Base-by-base conservation (phyloP, 305 asterid genomes). In the Fraxinus albicans region DNA sequence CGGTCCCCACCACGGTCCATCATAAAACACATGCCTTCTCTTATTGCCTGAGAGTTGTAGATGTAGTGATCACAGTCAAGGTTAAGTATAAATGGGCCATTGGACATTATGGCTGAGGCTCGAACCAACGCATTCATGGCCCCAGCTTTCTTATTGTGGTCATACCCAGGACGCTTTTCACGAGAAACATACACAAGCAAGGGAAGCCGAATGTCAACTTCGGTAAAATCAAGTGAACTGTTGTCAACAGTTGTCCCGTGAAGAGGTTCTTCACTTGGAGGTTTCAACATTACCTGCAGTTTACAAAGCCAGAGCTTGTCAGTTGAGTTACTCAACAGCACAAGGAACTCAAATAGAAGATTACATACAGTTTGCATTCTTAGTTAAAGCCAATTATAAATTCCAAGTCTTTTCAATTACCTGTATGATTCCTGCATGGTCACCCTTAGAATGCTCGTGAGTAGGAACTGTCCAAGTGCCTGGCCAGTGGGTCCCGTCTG, bases 1-100 rank as follows among this genome's bases (percentile, higher is more conserved):
- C 97, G 93, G 86, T 95, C 98, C n/a, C 98, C 98, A 50, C 98
- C 98, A 0, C 98, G 95, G 80, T 95, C 98, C 98, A 95, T 93
- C 98, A 95, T 93, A 88, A 93, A 95, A 80, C 98, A 95, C 97
- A 95, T 95, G 86, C 97, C 98, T 88, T 95, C 98, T 34, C 96
- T 88, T 19, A 93, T 90, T 8, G 98, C 98, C 84, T 93, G 86
- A 2, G 97, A 93, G 87, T 95, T 93, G 83, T 93, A 91, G 67
- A 95, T 90, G 87, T 95, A 95, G 92, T 95, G 98, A 87, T 95
- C 98, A 82, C 98, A 93, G 86, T 95, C 98, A 1, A 93, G 97
- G 81, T 95, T 95, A 29, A 95, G 91, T 79, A 95, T 91, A 84
- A 93, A 95, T 34, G 98, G 97, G 19, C 98, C 98, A 53, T 95